These are phyloP conservation scores for Apophysomyces trapeziformis DNA, from an alignment of 371 early-diverging fungal species.

Conservation along the genomic window DNA sequence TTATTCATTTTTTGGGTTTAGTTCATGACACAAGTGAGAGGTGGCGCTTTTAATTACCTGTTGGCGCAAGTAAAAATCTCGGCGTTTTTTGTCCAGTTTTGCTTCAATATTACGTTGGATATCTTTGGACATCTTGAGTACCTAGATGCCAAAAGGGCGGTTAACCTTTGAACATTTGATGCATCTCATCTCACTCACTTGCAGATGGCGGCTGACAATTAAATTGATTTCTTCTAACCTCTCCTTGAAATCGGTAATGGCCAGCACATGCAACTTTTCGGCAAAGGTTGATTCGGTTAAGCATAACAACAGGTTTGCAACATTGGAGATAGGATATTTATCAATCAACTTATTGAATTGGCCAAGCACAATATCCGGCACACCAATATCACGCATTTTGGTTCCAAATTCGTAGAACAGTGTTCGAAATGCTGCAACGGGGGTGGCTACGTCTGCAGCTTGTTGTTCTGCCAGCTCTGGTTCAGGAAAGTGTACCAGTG, in stretches of 20 bases:
- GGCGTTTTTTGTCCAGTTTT: constrained; percentile 66
- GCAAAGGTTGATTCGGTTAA: constrained; percentile 67
- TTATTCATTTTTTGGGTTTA: neutral
- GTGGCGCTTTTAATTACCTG: constrained; percentile 52
- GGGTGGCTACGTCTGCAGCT: neutral
- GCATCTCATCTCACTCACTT: constrained; percentile 43
- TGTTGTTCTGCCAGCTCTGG: neutral
- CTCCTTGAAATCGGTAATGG: constrained; percentile 55
- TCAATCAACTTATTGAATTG: constrained; percentile 62
- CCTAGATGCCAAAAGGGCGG: constrained; percentile 4
- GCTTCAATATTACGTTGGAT: constrained; percentile 19
- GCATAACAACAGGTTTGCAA: constrained; percentile 71
- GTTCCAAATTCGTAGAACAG: constrained; percentile 57
- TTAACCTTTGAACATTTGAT: neutral
- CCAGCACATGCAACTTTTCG: constrained; percentile 70
- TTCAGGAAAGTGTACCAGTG: constrained; percentile 20
- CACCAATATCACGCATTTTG: constrained; percentile 66
- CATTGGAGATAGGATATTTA: constrained; percentile 27
- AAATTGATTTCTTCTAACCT: constrained; percentile 58
- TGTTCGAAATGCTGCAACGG: constrained; percentile 39
- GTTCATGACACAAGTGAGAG: neutral
- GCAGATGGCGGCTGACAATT: constrained; percentile 71
- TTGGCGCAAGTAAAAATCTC: constrained; percentile 79
- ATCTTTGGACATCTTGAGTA: constrained; percentile 20
- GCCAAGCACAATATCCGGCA: constrained; percentile 59